These are phyloP conservation scores for Paraconiothyrium sp. DNA, from an alignment of 2,329 filamentous ascomycete genomes.

Conservation along the genomic window DNA sequence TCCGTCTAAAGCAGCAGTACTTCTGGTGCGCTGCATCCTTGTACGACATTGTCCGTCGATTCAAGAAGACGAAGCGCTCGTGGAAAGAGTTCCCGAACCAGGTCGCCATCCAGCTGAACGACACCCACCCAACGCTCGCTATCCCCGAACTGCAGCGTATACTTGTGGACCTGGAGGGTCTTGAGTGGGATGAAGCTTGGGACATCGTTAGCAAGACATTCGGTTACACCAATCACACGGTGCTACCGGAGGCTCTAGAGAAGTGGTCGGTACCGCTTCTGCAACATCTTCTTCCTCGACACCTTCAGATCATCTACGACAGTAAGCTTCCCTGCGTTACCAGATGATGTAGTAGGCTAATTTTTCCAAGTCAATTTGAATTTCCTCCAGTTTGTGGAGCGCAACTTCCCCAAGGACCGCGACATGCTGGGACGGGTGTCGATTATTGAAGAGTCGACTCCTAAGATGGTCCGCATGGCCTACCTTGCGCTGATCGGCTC, in stretches of 20 bases:
- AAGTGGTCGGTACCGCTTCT: constrained; percentile 97
- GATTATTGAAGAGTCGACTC: constrained; percentile 95
- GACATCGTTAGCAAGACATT: constrained; percentile 70
- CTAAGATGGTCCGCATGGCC: constrained; percentile 99
- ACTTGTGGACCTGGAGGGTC: constrained; percentile 84
- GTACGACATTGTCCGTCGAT: constrained; percentile 93
- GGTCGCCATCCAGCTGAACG: constrained; percentile 96
- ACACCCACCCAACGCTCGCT: constrained; percentile 95
- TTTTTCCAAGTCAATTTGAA: constrained; percentile 92
- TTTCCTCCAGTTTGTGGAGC: constrained; percentile 92
- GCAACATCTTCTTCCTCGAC: constrained; percentile 90
- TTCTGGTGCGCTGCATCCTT: constrained; percentile 99
- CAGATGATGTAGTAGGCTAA: constrained; percentile 69
- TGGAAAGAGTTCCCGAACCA: constrained; percentile 95
- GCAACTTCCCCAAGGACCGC: constrained; percentile 86
- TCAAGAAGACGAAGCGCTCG: constrained; percentile 93
- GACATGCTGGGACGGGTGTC: constrained; percentile 89
- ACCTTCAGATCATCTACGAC: constrained; percentile 69
- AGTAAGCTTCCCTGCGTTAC: constrained; percentile 18
- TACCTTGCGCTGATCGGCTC: constrained; percentile 94
- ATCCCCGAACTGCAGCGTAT: constrained; percentile 97
- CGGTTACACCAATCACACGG: constrained; percentile 98
- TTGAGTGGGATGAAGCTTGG: constrained; percentile 96
- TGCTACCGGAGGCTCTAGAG: constrained; percentile 94
- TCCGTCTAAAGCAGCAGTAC: constrained; percentile 98